Evolutionary conservation across 179 eudicot species (phyloP).

Genomic region (Carnegiea gigantea): DNA sequence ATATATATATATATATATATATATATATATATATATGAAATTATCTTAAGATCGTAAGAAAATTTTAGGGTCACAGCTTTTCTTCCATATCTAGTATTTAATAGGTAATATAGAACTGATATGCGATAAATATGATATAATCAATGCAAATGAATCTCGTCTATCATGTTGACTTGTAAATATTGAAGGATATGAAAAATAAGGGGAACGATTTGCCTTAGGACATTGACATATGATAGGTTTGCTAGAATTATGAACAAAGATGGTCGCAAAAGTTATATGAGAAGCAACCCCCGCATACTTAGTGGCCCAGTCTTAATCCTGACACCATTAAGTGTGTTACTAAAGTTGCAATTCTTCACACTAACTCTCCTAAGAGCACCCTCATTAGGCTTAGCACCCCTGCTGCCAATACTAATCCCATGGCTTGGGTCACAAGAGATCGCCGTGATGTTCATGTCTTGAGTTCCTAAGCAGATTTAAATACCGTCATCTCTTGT

Average conservation of each 20-base stretch:
- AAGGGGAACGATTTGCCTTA: neutral
- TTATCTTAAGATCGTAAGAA: too few species aligned
- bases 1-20: too few species aligned
- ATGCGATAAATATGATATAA: too few species aligned
- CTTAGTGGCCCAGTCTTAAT: slow-evolving; percentile 63
- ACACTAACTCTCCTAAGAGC: slow-evolving; percentile 34
- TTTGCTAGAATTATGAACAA: neutral
- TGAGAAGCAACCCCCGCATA: neutral
- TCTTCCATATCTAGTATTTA: too few species aligned
- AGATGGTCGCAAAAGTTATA: neutral
- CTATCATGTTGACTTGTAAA: too few species aligned
- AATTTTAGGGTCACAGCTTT: too few species aligned
- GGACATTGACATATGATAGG: neutral
- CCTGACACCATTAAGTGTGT: slow-evolving; percentile 60
- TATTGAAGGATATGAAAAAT: neutral
- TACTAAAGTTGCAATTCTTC: slow-evolving; percentile 32
- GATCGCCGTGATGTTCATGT: slow-evolving; percentile 36
- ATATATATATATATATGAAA: too few species aligned
- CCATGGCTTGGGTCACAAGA: slow-evolving; percentile 82
- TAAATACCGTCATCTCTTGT: slow-evolving; percentile 63
- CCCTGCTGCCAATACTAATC: slow-evolving; percentile 72
- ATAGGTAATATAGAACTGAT: too few species aligned
- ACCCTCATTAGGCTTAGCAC: slow-evolving; percentile 25
- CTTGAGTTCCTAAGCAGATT: slow-evolving; percentile 35
- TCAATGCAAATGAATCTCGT: too few species aligned